Percentiles rank a stretch among this genome's conserved stretches.
Conservation (phyloP, 73 alveolate genomes). For the Paraurostyla sp. region DNA sequence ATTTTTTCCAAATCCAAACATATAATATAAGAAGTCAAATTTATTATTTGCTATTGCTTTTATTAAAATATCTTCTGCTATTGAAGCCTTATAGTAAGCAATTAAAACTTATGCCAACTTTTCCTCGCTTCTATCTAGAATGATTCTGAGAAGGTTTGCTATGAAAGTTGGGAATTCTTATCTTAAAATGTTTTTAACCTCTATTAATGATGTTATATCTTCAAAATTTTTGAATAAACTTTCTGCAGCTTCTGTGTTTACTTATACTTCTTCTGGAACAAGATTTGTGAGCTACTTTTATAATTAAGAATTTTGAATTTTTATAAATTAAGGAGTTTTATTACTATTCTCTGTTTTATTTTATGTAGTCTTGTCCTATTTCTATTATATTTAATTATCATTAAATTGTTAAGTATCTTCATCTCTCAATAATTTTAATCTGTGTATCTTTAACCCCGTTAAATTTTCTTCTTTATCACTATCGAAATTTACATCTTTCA, state of each 20-base stretch:
- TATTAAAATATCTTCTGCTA: conserved; percentile 33
- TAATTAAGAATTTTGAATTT: neutral
- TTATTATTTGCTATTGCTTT: conserved; percentile 25
- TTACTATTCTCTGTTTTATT: neutral
- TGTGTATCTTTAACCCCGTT: conserved; percentile 18
- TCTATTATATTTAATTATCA: neutral
- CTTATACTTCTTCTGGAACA: neutral
- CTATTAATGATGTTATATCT: neutral
- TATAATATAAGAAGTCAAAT: conserved; percentile 52
- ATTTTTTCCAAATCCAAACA: conserved; percentile 64
- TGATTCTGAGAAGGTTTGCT: conserved; percentile 4
- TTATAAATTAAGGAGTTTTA: neutral
- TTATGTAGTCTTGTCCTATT: neutral
- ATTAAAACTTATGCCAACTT: conserved; percentile 43
- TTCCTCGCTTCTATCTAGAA: conserved; percentile 7
- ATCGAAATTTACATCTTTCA: neutral
- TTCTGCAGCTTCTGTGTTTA: conserved; percentile 36
- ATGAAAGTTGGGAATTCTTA: conserved; percentile 38
- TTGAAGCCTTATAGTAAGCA: conserved; percentile 59
- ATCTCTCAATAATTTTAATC: neutral
- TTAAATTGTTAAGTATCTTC: neutral
- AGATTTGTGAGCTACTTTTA: conserved; percentile 7
- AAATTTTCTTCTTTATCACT: neutral
- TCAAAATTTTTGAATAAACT: neutral
- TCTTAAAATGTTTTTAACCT: conserved; percentile 30